Evolutionary conservation across 2,329 filamentous ascomycete species (phyloP), one percentile per base, ranked within the genome.

Genomic region (Neocucurbitaria cava): DNA sequence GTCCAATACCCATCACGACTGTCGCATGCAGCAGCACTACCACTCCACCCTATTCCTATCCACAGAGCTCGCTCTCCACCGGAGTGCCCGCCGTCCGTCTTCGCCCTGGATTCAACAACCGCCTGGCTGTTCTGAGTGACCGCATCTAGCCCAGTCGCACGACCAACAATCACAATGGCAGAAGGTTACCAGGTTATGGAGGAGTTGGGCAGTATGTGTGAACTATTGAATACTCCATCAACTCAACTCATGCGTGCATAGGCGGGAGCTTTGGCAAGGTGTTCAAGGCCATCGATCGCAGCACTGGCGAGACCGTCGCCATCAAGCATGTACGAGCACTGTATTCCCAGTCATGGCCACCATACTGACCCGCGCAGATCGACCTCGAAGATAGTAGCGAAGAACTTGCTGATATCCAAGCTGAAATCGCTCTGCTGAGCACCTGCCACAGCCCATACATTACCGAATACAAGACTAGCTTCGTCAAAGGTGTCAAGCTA

Each of bases 311-410:
- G 69, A 89, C 93, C 36, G 95, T 98, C 49, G 95, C 95, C 28
- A 95, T 99, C 77, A 99, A 99, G 79, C 92, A 96, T 82, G 92
- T 95, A 82, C 71, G 89, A 30, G 26, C n/a, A 38, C 35, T 13
- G 20, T 26, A 31, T 40, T 39, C 40, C 46, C 33, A 17, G 23
- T 24, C 38, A 15, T 40, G 18, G 28, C 50, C 51, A 61, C 40
- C 21, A 39, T 57, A 21, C 52, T 66, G 35, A 66, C 39, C 18
- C 40, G 18, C 40, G 20, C 35, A 98, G 92, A 98, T 99, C 76
- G 95, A 99, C 76, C 91, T 99, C 72, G 95, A 99, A 79, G 96
- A 94, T 54, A 98, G 92, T 81, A 94, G 96, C 77, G 95, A 99
- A 79, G 95, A 99, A 74, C 96, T 99, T 55, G 90, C 93, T 76